These are phyloP conservation scores for Ganoderma leucocontextum DNA, from an alignment of 1,284 basidiomycete species.

Conservation along the genomic window DNA sequence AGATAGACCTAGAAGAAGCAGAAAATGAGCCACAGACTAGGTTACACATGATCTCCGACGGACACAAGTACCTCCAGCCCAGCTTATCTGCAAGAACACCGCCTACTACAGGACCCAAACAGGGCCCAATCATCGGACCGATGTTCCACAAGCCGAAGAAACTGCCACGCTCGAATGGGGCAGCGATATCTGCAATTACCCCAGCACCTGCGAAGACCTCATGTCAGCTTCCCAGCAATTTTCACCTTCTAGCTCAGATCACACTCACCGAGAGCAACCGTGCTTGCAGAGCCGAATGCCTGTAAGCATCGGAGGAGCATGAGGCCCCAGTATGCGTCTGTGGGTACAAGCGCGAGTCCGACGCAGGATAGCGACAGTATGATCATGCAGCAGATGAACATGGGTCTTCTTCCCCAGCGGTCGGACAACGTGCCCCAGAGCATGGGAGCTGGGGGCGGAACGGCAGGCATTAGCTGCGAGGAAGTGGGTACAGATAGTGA, in stretches of 20 bases:
- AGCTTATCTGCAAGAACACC: slow-evolving; percentile 63
- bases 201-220: slow-evolving; percentile 43
- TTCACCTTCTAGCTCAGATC: background rate
- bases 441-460: slow-evolving; percentile 46
- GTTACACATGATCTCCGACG: background rate
- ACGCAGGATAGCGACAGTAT: slow-evolving; percentile 51
- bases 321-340: slow-evolving; percentile 56
- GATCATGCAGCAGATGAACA: slow-evolving; percentile 53
- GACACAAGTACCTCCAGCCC: slow-evolving; percentile 68
- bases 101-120: slow-evolving; percentile 58
- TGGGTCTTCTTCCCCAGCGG: slow-evolving; percentile 53
- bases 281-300: slow-evolving; percentile 55
- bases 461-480: background rate
- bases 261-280: slow-evolving; percentile 49
- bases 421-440: slow-evolving; percentile 57
- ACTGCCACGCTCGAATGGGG: slow-evolving; percentile 48
- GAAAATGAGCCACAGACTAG: background rate
- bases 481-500: background rate
- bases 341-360: slow-evolving; percentile 56
- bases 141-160: slow-evolving; percentile 49
- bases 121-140: slow-evolving; percentile 51
- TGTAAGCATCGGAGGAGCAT: slow-evolving; percentile 57
- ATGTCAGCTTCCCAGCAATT: background rate
- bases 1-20: slow-evolving; percentile 62
- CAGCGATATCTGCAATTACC: slow-evolving; percentile 50